Conservation (phyloP, 2,329 filamentous ascomycete genomes). For the Coniella vitis region DNA sequence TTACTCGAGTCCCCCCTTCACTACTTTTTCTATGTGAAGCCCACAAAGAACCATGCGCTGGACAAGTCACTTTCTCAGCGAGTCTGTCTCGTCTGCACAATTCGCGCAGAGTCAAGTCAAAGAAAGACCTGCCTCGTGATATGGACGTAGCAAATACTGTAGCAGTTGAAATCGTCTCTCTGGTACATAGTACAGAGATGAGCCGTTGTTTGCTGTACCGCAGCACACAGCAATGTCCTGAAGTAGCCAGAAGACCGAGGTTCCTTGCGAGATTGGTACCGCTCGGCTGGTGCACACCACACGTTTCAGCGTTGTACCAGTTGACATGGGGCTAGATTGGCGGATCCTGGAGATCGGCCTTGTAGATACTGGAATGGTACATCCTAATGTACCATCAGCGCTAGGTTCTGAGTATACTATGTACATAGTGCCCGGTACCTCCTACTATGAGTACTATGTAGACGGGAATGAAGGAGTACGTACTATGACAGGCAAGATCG, state of each 20-base stretch:
- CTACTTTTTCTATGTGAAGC: neutral
- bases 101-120: neutral
- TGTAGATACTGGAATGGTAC: no score
- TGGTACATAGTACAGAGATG: neutral
- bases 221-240: no score
- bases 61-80: neutral
- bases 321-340: constrained; percentile 11
- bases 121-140: neutral
- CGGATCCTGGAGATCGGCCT: constrained; percentile 11
- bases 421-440: no score
- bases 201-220: neutral
- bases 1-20: neutral
- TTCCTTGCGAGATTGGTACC: constrained; percentile 11
- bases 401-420: no score
- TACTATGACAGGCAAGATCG: no score
- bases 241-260: constrained; percentile 1
- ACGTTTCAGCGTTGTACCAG: constrained; percentile 14
- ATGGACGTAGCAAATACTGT: neutral
- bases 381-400: no score
- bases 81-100: neutral
- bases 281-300: constrained; percentile 13
- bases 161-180: neutral
- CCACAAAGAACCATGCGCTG: neutral
- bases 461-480: no score
- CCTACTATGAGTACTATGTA: no score